These are phyloP conservation scores for Stentor roeselii DNA, from an alignment of 73 alveolate species.

Conservation along the genomic window DNA sequence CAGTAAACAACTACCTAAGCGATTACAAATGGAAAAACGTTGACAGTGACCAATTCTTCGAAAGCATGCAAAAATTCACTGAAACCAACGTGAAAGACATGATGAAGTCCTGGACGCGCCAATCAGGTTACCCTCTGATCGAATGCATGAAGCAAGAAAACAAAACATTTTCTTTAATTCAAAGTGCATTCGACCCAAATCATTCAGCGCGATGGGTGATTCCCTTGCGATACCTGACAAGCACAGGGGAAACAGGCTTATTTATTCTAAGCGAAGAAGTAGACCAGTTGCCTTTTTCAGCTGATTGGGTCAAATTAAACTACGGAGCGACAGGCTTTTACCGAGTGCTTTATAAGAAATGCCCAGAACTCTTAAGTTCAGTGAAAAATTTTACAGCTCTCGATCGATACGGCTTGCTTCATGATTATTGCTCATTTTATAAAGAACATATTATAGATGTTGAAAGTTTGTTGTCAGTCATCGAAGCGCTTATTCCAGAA, in stretches of 20 bases:
- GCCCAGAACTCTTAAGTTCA: neutral
- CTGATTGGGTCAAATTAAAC: neutral
- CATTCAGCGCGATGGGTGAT: constrained; percentile 24
- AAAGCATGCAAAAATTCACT: constrained; percentile 47
- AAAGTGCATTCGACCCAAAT: neutral
- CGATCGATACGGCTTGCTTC: neutral
- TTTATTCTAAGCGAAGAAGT: neutral
- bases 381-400: neutral
- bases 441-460: neutral
- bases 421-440: neutral
- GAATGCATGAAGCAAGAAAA: neutral
- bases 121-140: constrained; percentile 38
- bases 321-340: neutral
- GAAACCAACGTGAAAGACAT: constrained; percentile 44
- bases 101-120: constrained; percentile 59
- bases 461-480: neutral
- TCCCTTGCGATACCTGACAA: constrained; percentile 34
- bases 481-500: neutral
- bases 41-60: constrained; percentile 69
- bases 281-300: neutral
- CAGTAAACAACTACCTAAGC: constrained; percentile 77
- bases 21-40: constrained; percentile 87
- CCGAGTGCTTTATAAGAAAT: neutral
- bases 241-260: neutral
- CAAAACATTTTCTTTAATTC: neutral